Percentiles rank a stretch among this genome's conserved stretches.
phyloP scores from a whole-genome alignment of 2,329 filamentous ascomycete genomes.

The Ceratocystis papillata region DNA sequence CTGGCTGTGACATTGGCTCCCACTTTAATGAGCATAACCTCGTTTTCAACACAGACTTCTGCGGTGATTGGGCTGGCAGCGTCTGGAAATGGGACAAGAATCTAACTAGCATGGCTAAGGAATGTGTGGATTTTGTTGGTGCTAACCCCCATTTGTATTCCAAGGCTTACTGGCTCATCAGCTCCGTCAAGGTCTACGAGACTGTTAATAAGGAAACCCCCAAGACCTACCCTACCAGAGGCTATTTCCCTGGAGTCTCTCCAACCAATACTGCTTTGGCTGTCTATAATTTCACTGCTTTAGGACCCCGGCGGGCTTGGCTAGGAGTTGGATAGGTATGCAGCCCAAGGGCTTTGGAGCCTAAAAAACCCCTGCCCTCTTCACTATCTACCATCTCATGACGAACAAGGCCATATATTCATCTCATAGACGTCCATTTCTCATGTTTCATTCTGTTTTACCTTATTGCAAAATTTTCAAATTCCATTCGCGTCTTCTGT shows the following conservation, averaged over 20 bases:
- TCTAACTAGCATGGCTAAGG: slow-evolving; percentile 49
- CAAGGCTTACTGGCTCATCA: slow-evolving; percentile 68
- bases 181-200: slow-evolving; percentile 52
- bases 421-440: no score
- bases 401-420: no score
- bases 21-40: slow-evolving; percentile 66
- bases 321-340: not conserved
- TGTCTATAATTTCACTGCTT: slow-evolving; percentile 12
- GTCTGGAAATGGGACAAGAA: slow-evolving; percentile 50
- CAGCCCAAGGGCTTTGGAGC: not conserved
- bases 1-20: slow-evolving; percentile 57
- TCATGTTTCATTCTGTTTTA: no score
- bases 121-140: slow-evolving; percentile 62
- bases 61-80: slow-evolving; percentile 71
- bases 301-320: not conserved
- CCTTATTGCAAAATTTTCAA: no score
- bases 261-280: not conserved
- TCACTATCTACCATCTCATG: no score
- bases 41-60: slow-evolving; percentile 74
- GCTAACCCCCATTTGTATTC: slow-evolving; percentile 58
- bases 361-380: not conserved
- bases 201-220: no score
- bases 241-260: no score
- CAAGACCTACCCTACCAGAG: no score
- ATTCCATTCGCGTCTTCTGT: no score